These are phyloP conservation scores for Coccomyxa subellipsoidea DNA, from an alignment of 163 green algal species.

Conservation along the genomic window DNA sequence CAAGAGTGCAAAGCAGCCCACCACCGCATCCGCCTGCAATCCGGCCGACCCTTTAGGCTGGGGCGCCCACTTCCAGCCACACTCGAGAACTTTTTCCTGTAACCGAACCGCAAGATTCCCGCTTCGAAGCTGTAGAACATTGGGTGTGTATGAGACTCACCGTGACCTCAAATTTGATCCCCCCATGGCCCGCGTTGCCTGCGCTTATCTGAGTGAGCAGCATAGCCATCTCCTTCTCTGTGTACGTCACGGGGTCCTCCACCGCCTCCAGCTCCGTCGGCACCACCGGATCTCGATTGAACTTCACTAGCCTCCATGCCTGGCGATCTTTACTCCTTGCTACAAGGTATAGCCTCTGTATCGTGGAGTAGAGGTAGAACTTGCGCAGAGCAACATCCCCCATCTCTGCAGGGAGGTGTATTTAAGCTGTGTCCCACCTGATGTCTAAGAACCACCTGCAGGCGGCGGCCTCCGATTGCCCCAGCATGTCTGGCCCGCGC, in stretches of 20 bases:
- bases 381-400: constrained; percentile 13
- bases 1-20: constrained; percentile 86
- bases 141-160: constrained; percentile 21
- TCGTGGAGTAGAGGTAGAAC: constrained; percentile 25
- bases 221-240: constrained; percentile 35
- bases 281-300: constrained; percentile 18
- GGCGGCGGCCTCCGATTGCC: not conserved
- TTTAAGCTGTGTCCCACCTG: not conserved
- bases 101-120: not conserved
- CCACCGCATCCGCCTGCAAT: constrained; percentile 66
- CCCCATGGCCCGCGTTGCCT: constrained; percentile 55
- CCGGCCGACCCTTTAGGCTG: not conserved
- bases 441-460: not conserved
- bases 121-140: not conserved
- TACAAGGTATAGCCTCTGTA: constrained; percentile 28
- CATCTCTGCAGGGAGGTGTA: not conserved
- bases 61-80: not conserved
- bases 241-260: constrained; percentile 56
- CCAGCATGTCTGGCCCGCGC: not conserved
- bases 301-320: constrained; percentile 31
- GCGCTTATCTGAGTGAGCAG: constrained; percentile 55
- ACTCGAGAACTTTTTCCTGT: not conserved
- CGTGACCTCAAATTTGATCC: constrained; percentile 68
- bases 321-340: constrained; percentile 15
- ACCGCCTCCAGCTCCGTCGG: constrained; percentile 27